Percentiles rank a stretch among this genome's conserved stretches.
phyloP scores from a whole-genome alignment of 139 green algal species.

The Chlorella ohadii region DNA sequence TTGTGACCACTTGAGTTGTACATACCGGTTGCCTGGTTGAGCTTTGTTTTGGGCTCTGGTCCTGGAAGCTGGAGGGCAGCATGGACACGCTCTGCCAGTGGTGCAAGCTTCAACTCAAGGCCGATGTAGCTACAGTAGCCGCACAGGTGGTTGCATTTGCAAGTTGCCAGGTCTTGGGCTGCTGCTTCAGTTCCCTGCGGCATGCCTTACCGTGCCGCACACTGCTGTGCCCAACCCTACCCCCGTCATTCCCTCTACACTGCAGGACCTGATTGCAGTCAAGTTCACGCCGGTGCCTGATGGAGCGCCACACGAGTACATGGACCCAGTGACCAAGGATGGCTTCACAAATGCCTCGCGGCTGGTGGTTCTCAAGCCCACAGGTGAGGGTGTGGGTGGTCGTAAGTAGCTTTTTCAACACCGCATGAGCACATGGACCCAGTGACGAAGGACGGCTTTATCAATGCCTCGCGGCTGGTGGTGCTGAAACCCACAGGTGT shows the following conservation, averaged over 20 bases:
- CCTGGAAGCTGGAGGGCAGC: too few relatives aligned
- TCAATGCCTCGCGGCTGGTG: conserved; percentile 82
- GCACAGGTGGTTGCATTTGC: too few relatives aligned
- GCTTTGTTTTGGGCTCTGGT: too few relatives aligned
- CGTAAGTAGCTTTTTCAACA: too few relatives aligned
- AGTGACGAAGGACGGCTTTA: conserved; percentile 86
- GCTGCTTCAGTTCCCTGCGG: too few relatives aligned
- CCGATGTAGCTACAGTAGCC: too few relatives aligned
- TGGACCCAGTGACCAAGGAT: conserved; percentile 90
- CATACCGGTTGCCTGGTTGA: too few relatives aligned
- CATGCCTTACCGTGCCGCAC: background rate
- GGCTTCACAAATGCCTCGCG: conserved; percentile 84
- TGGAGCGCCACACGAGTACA: conserved; percentile 65
- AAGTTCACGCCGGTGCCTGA: conserved; percentile 71
- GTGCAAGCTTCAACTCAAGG: too few relatives aligned
- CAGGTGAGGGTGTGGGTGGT: too few relatives aligned
- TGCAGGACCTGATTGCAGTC: conserved; percentile 27
- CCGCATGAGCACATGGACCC: conserved; percentile 84
- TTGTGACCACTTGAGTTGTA: too few relatives aligned
- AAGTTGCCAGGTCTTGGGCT: too few relatives aligned
- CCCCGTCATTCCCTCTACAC: background rate
- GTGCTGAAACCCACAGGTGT: conserved; percentile 83
- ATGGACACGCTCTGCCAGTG: too few relatives aligned
- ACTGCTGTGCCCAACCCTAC: background rate
- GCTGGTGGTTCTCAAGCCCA: conserved; percentile 86